A percentile compares a stretch with the other conserved stretches of the same genome.
These are phyloP conservation scores for Camellia granthamiana DNA, from an alignment of 148 eudicot species.

Conservation along the genomic window DNA sequence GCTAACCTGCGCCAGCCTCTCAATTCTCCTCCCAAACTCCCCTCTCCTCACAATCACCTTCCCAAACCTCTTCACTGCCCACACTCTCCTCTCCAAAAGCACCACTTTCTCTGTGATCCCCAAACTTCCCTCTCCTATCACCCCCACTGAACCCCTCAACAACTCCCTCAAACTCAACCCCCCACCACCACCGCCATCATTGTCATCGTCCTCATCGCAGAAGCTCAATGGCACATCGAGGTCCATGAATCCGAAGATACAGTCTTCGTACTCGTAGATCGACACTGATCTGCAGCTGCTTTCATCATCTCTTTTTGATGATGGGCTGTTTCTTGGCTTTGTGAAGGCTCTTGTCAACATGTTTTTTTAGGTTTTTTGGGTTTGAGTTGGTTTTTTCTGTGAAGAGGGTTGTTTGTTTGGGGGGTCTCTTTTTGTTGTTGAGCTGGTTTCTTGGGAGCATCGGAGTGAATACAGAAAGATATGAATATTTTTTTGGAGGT, in stretches of 20 bases:
- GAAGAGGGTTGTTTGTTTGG: neutral
- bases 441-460: neutral
- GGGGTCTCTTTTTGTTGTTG: neutral
- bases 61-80: conserved; percentile 34
- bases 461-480: neutral
- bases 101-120: conserved; percentile 43
- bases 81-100: conserved; percentile 21
- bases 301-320: conserved; percentile 17
- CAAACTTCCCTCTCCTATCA: conserved; percentile 31
- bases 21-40: conserved; percentile 33
- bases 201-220: neutral
- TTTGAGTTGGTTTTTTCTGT: neutral
- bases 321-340: conserved; percentile 18
- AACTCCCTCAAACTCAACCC: conserved; percentile 29
- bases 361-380: neutral
- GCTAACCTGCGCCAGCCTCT: conserved; percentile 24
- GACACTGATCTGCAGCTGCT: conserved; percentile 26
- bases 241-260: conserved; percentile 34
- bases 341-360: conserved; percentile 38
- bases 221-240: conserved; percentile 20
- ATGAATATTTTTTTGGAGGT: neutral
- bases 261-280: conserved; percentile 33
- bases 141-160: conserved; percentile 39
- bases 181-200: neutral
- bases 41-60: conserved; percentile 21